phyloP scores from a whole-genome alignment of 306 rosid genomes.

The Ormosia emarginata region DNA sequence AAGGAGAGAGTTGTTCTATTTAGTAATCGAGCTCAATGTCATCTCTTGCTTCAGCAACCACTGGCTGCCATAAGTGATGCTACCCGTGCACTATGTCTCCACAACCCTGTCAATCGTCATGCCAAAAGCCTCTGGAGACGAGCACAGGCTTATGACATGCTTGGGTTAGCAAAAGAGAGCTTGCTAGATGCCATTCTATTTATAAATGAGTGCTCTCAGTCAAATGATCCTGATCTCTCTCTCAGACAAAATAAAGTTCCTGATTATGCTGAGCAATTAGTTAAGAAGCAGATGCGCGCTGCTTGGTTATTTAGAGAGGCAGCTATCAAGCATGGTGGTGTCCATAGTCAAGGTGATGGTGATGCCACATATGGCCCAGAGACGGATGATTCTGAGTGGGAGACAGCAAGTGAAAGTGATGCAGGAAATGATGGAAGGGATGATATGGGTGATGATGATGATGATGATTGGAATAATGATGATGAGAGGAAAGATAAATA shows the following conservation, averaged over 20 bases:
- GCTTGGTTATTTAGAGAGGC: slow-evolving; percentile 99
- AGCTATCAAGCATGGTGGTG: slow-evolving; percentile 88
- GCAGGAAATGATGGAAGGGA: slow-evolving; percentile 86
- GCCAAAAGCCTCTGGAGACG: slow-evolving; percentile 99
- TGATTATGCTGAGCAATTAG: slow-evolving; percentile 91
- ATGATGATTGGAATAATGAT: slow-evolving; percentile 76
- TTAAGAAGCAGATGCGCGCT: slow-evolving; percentile 97
- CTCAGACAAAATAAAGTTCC: slow-evolving; percentile 94
- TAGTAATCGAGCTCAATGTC: slow-evolving; percentile 96
- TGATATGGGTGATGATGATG: slow-evolving; percentile 75
- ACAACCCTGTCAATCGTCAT: slow-evolving; percentile 90
- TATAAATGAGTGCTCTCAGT: slow-evolving; percentile 96
- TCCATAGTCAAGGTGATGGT: slow-evolving; percentile 81
- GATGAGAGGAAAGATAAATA: slow-evolving; percentile 66
- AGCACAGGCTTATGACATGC: slow-evolving; percentile 99
- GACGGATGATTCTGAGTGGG: slow-evolving; percentile 98
- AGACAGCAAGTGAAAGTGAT: slow-evolving; percentile 99
- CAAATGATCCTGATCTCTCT: slow-evolving; percentile 90
- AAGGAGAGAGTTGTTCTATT: slow-evolving; percentile 95
- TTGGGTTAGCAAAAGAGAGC: slow-evolving; percentile 92
- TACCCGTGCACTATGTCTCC: slow-evolving; percentile 93
- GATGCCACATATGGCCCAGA: slow-evolving; percentile 82
- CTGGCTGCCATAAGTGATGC: slow-evolving; percentile 96
- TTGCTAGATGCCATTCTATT: slow-evolving; percentile 92
- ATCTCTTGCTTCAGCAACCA: slow-evolving; percentile 90